Evolutionary conservation across 2,329 filamentous ascomycete species (phyloP), one percentile per base, ranked within the genome.

Genomic region (Tolypocladium amazonense): DNA sequence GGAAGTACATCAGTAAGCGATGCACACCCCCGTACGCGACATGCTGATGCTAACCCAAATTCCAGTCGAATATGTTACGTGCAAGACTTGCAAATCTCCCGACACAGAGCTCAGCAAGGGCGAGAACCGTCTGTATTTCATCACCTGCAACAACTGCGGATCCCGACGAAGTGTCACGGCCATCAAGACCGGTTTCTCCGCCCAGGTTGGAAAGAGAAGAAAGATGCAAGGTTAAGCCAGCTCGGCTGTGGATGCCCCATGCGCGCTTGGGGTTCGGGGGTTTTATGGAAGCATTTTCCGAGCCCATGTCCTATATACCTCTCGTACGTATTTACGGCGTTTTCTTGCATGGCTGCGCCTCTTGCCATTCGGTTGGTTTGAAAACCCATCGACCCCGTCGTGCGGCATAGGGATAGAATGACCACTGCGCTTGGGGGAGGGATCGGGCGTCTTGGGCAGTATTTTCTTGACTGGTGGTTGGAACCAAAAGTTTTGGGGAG

Each of bases 121-220:
- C 77, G 94, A 99, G 79, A 99, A 97, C 83, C 89, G 94, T 80
- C 83, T 99, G 65, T 97, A 96, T 81, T 99, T 97, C 81, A 92
- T 99, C 73, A 97, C 92, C 62, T 97, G 93, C 86, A 96, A 77
- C 73, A 88, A 87, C 61, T 91, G 88, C 70, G 87, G 88, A 64
- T 89, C 86, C 58, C 83, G 93, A 77, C 88, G 92, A 74, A 92
- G 87, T 71, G 93, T 97, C 74, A 91, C 91, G 62, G 92, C 94
- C 67, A 99, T 99, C 88, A 99, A 99, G 88, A 96, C 92, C 63
- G 94, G 94, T 92, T 99, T 99, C 92, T 95, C 92, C 71, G 94
- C 94, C 76, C 94, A 97, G 80, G 90, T 99, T 76, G 94, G 94
- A 76, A 97, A 97, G 89, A 89, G 94, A 84, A 94, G 87, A 83